Conservation (phyloP, 331 rosid genomes). For the Rosa hybrid region DNA sequence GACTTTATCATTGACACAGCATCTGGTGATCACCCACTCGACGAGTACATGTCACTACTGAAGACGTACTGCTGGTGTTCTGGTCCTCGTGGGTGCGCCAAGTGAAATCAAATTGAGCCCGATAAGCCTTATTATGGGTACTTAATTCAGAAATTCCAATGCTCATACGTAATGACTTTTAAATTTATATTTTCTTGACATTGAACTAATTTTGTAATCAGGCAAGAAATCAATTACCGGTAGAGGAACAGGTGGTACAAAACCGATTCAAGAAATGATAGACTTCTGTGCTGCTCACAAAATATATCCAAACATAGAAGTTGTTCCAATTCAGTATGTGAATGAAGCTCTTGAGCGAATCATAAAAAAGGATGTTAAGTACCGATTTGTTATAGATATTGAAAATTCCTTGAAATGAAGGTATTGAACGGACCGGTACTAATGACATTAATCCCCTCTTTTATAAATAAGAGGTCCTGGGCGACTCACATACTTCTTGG, state of each 20-base stretch:
- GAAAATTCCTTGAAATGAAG: constrained; percentile 50
- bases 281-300: constrained; percentile 62
- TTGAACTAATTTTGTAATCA: constrained; percentile 16
- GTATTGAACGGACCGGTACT: too few relatives aligned
- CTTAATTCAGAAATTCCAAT: background rate
- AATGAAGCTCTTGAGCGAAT: constrained; percentile 78
- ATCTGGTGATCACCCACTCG: constrained; percentile 76
- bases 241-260: constrained; percentile 65
- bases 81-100: constrained; percentile 66
- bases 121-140: constrained; percentile 45
- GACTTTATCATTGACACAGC: constrained; percentile 84
- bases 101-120: constrained; percentile 66
- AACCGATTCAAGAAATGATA: constrained; percentile 64
- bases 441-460: too few relatives aligned
- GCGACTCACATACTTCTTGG: too few relatives aligned
- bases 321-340: constrained; percentile 62
- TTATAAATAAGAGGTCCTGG: too few relatives aligned
- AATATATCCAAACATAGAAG: constrained; percentile 62
- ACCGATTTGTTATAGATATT: constrained; percentile 69
- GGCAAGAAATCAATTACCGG: constrained; percentile 62
- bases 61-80: constrained; percentile 63
- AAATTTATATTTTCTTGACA: background rate
- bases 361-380: constrained; percentile 58
- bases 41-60: constrained; percentile 62
- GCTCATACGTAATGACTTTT: too few relatives aligned